Base-by-base conservation (phyloP, 2,329 filamentous ascomycete genomes). In the Xylariales sp. region DNA sequence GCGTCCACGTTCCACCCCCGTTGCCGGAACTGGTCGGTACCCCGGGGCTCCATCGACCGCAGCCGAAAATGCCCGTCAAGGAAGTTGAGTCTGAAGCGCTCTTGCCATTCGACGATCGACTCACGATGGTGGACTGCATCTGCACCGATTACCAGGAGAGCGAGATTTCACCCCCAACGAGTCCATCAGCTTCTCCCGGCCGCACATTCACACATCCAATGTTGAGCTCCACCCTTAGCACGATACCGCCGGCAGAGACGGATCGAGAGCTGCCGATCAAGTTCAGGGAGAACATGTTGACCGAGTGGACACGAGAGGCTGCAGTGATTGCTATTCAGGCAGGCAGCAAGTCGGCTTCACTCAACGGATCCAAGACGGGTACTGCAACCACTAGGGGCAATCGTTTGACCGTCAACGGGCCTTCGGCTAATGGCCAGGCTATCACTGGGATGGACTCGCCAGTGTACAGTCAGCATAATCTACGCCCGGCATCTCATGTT, bases 221-320 rank as follows among this genome's bases (percentile, higher is more conserved):
- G 4, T 62, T 86, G 12, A 73, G 70, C 35, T 74, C 63, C 40
- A 68, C 57, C 46, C 59, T 69, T 50, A 70, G 54, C 56, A 57
- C 56, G 20, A 65, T 55, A 40, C 64, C 65, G 7, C 56, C 62
- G 2, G 45, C 59, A 39, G 59, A 69, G 16, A 54, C 56, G 4
- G 68, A 73, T 25, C 62, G 65, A n/a, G 74, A 82, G 43, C 68
- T 95, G 3, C 85, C 88, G 0, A 60, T 68, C 12, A 72, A 70
- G 20, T 78, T 88, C 51, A 80, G 76, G 49, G 86, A 93, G 47
- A 77, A 87, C 50, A 86, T 96, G 76, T 67, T 88, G 43, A 70
- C 77, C 15, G 78, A 86, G 35, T 96, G 91, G 91, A 84, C 80
- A 28, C 82, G 82, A 55, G 89, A 95, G 16, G 65, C 71, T 11